Conservation (phyloP, 495 filamentous ascomycete species). For the Letharia columbiana region DNA sequence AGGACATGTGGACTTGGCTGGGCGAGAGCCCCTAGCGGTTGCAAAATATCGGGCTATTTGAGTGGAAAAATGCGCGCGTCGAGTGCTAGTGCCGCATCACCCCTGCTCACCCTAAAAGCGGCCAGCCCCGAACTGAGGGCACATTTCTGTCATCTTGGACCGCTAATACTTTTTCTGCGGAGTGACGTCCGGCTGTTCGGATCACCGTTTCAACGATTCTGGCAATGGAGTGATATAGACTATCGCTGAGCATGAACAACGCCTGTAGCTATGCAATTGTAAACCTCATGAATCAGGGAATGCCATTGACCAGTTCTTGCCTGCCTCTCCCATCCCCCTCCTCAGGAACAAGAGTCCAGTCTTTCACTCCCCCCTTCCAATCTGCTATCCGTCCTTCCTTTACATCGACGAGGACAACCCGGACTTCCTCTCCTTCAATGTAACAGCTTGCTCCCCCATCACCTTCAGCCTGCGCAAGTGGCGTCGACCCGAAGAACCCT, state of each 20-base stretch:
- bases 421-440: constrained; percentile 60
- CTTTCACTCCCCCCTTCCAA: constrained; percentile 70
- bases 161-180: constrained; percentile 1
- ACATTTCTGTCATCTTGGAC: too few species aligned
- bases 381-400: constrained; percentile 69
- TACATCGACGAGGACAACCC: constrained; percentile 66
- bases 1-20: too few species aligned
- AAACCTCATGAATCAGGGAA: constrained; percentile 10
- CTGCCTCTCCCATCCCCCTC: constrained; percentile 29
- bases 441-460: constrained; percentile 50
- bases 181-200: not conserved
- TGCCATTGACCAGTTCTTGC: constrained; percentile 36
- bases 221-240: not conserved
- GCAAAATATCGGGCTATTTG: too few species aligned
- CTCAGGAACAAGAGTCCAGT: constrained; percentile 51
- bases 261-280: constrained; percentile 12
- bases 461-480: constrained; percentile 33
- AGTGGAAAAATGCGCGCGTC: too few species aligned
- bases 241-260: not conserved
- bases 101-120: too few species aligned
- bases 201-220: not conserved
- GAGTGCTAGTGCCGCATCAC: too few species aligned
- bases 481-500: constrained; percentile 38
- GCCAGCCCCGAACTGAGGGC: too few species aligned
- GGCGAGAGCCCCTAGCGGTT: too few species aligned